phyloP scores from a whole-genome alignment of 345 rosid species.

The Cardamine resedifolia region DNA sequence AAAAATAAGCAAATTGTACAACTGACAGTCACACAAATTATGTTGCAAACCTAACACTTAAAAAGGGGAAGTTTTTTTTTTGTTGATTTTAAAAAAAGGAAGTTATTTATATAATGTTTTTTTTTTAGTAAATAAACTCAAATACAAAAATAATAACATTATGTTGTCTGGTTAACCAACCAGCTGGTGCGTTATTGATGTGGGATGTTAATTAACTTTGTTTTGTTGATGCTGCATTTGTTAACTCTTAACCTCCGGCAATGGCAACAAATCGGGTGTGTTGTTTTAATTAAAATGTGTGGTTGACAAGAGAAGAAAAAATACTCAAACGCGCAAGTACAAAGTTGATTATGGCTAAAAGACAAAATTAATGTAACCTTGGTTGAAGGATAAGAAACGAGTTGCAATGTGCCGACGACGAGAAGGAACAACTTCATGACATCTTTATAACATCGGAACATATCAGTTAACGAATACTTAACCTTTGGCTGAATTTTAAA shows the following conservation, averaged over 20 bases:
- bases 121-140: too few species aligned
- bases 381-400: conserved; percentile 63
- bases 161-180: neutral
- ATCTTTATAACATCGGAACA: conserved; percentile 63
- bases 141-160: neutral
- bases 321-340: too few species aligned
- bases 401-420: conserved; percentile 74
- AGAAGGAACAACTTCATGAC: conserved; percentile 56
- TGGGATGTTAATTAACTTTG: neutral
- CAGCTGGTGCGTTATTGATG: too few species aligned
- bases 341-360: neutral
- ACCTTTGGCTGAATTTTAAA: conserved; percentile 84
- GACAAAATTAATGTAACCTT: conserved; percentile 44
- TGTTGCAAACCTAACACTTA: neutral
- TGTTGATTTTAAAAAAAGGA: too few species aligned
- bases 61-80: too few species aligned
- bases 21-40: conserved; percentile 5
- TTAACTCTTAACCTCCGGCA: neutral
- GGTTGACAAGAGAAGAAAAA: neutral
- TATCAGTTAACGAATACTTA: conserved; percentile 45
- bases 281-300: neutral
- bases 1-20: neutral
- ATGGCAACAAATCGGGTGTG: neutral
- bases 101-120: too few species aligned
- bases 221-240: neutral